A percentile compares a stretch with the other conserved stretches of the same genome.
phyloP scores from a whole-genome alignment of 257 asterid genomes.

The Penstemon eatonii region DNA sequence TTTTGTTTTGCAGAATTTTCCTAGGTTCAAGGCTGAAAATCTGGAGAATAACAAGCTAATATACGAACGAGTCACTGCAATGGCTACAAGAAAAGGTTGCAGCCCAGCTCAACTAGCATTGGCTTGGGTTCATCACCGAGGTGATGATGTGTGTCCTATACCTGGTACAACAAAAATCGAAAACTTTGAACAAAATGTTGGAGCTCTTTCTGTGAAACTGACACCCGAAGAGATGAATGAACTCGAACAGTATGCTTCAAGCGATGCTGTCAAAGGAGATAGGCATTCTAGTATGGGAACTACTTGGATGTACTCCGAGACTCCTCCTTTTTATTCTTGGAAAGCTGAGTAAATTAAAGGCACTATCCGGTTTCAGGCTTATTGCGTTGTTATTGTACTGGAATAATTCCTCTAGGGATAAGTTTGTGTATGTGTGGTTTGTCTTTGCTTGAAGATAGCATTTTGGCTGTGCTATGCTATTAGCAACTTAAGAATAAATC shows the following conservation, averaged over 20 bases:
- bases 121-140: constrained; percentile 68
- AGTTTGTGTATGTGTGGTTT: too few species aligned
- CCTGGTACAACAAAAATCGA: constrained; percentile 50
- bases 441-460: too few species aligned
- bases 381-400: too few species aligned
- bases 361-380: too few species aligned
- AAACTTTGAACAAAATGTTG: constrained; percentile 38
- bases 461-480: too few species aligned
- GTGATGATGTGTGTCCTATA: constrained; percentile 49
- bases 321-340: constrained; percentile 15
- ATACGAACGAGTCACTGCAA: constrained; percentile 34
- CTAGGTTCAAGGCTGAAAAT: constrained; percentile 46
- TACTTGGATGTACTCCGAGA: constrained; percentile 32
- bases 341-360: too few species aligned
- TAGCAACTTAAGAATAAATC: too few species aligned
- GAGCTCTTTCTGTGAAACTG: constrained; percentile 32
- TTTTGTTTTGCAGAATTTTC: constrained; percentile 30
- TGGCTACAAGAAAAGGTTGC: constrained; percentile 49
- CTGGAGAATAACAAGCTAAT: constrained; percentile 39
- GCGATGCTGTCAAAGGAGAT: constrained; percentile 32
- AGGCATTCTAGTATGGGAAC: not conserved
- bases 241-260: constrained; percentile 27
- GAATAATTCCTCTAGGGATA: too few species aligned
- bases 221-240: constrained; percentile 30
- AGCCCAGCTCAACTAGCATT: constrained; percentile 52